These are phyloP conservation scores for Naganishia cerealis DNA, from an alignment of 1,284 basidiomycete genomes.

Conservation along the genomic window DNA sequence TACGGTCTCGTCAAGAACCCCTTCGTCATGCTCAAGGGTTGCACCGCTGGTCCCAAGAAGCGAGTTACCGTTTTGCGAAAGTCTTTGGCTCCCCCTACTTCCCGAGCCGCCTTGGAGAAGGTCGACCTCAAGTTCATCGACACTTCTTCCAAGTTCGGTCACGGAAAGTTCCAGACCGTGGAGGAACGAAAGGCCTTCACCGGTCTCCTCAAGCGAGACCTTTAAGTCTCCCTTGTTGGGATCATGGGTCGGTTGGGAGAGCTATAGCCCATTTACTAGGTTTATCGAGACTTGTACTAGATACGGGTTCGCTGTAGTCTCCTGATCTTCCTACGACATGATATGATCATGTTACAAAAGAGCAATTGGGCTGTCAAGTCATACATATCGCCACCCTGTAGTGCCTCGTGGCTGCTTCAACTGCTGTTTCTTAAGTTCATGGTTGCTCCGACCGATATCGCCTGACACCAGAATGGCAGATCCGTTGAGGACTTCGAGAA, in stretches of 20 bases:
- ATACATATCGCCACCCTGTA: too few relatives aligned
- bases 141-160: constrained; percentile 77
- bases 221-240: constrained; percentile 35
- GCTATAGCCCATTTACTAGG: constrained; percentile 22
- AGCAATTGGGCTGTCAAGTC: neutral
- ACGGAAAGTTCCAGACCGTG: constrained; percentile 73
- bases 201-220: constrained; percentile 62
- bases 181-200: constrained; percentile 94
- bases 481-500: too few relatives aligned
- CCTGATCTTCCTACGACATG: constrained; percentile 22
- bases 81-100: constrained; percentile 46
- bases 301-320: constrained; percentile 16
- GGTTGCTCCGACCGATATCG: too few relatives aligned
- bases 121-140: constrained; percentile 94
- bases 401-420: too few relatives aligned
- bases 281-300: constrained; percentile 28
- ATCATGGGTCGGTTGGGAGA: constrained; percentile 23
- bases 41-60: constrained; percentile 93
- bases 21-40: constrained; percentile 93
- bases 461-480: too few relatives aligned
- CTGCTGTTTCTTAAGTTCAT: too few relatives aligned
- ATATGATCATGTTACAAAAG: constrained; percentile 30
- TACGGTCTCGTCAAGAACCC: constrained; percentile 98
- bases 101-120: constrained; percentile 65
- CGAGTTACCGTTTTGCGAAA: constrained; percentile 80